Evolutionary conservation across 1,139 yeast species (phyloP).

Genomic region (Hanseniaspora uvarum): DNA sequence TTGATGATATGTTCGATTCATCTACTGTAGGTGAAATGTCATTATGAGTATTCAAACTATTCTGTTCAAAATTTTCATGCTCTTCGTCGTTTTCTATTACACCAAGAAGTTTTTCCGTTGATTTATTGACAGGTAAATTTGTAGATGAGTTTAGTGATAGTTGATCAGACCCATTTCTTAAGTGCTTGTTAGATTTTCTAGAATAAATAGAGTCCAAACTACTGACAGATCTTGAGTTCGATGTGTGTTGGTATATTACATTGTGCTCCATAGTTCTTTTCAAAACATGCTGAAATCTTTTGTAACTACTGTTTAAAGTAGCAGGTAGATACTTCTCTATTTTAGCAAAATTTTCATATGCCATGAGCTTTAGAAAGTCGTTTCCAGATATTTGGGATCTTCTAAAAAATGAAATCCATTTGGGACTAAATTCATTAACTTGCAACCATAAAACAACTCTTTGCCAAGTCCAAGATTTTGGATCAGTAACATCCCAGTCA

Average conservation of each 20-base stretch:
- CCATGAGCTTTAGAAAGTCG: constrained; percentile 55
- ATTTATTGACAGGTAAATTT: not conserved
- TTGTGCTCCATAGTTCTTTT: constrained; percentile 40
- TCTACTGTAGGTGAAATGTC: not conserved
- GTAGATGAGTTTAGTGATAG: constrained; percentile 2
- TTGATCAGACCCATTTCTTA: constrained; percentile 13
- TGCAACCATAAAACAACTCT: constrained; percentile 63
- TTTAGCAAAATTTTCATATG: constrained; percentile 48
- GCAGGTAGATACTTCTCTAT: constrained; percentile 43
- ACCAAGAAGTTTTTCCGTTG: constrained; percentile 3
- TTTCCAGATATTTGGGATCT: constrained; percentile 53
- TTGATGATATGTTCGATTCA: not conserved
- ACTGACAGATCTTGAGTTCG: constrained; percentile 20
- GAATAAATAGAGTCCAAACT: constrained; percentile 15
- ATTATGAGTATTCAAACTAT: not conserved
- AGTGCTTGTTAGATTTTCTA: constrained; percentile 13
- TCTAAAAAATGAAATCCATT: constrained; percentile 60
- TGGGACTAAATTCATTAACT: constrained; percentile 52
- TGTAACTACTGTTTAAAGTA: constrained; percentile 41
- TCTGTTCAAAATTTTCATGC: not conserved
- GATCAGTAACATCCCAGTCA: constrained; percentile 38
- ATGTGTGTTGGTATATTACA: constrained; percentile 27
- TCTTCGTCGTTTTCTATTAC: constrained; percentile 6
- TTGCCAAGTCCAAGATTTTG: constrained; percentile 57
- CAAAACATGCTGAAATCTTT: constrained; percentile 45